Evolutionary conservation across 352 stramenopile genomes (phyloP), one percentile per base, ranked within the genome.

Genomic region (Globisporangium perplexum): DNA sequence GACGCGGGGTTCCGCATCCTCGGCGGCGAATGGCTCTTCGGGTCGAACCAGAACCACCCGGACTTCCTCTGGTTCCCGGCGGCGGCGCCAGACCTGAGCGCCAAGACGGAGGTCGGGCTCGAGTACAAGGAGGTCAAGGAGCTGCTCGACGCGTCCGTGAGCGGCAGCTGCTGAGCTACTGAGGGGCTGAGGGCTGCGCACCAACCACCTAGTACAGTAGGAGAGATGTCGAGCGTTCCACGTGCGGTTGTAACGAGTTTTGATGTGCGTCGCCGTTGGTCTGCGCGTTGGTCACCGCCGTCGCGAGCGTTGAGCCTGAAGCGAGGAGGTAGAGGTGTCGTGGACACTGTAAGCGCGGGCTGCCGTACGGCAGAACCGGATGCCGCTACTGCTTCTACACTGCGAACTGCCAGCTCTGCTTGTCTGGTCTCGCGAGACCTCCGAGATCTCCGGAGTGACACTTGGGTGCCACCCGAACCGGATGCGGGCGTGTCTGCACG

Each of bases 41-140:
- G 56, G 4, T 86, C 76, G 45, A 79, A 70, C 45, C 56, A 51
- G 10, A 71, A 77, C 48, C 80, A 90, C 56, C 71, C 74, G 0
- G 80, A 90, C 44, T 90, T 90, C 52, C 44, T 88, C 2, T 90
- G 80, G 80, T 72, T 90, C n/a, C 69, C 73, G 18, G 65, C 74
- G 3, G 61, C 35, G 47, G 70, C 66, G 33, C 70, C 72, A 1
- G 72, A 70, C 57, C 61, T 65, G 51, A 57, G 54, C 17, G 65
- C 68, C 14, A 62, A 60, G 42, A 83, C 72, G 15, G 52, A 64
- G 7, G 60, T 80, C n/a, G 72, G 72, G 17, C 61, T 83, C 28
- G 60, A 74, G 31, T 83, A 83, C 55, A 46, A 59, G 8, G 72
- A 83, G 50, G 69, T 83, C 33, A 69, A 76, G 47, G 54, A 67